Conservation (phyloP, 2,329 filamentous ascomycete species). For the Sporothrix humicola region DNA sequence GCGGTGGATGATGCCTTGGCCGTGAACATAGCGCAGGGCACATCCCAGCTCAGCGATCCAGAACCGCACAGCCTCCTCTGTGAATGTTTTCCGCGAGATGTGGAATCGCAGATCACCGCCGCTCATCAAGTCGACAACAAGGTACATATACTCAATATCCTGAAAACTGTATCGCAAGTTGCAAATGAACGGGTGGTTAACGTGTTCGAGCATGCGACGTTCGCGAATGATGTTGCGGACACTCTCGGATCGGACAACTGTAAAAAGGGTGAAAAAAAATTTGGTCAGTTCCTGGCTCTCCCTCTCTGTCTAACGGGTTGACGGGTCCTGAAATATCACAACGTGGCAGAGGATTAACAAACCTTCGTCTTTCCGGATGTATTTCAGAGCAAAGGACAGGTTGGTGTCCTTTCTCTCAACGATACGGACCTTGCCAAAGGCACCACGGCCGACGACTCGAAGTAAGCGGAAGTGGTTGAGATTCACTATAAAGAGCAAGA, state of each 20-base stretch:
- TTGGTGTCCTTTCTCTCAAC: constrained; percentile 96
- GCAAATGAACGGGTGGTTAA: constrained; percentile 97
- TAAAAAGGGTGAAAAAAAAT: constrained; percentile 36
- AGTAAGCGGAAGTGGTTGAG: constrained; percentile 96
- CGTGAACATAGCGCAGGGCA: constrained; percentile 84
- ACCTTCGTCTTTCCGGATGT: constrained; percentile 99
- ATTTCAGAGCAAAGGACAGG: constrained; percentile 94
- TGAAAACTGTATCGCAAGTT: constrained; percentile 99
- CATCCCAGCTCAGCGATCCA: constrained; percentile 96
- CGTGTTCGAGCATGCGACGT: constrained; percentile 94
- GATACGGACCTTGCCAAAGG: constrained; percentile 98
- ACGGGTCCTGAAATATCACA: too few species aligned
- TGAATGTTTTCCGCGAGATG: constrained; percentile 97
- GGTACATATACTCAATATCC: constrained; percentile 98
- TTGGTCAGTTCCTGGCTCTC: background rate
- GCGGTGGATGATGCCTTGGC: constrained; percentile 85
- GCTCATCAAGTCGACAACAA: constrained; percentile 98
- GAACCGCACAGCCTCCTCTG: constrained; percentile 93
- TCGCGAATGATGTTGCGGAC: constrained; percentile 98
- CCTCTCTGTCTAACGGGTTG: too few species aligned
- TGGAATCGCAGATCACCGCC: constrained; percentile 96
- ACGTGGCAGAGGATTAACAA: constrained; percentile 42
- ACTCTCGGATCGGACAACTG: constrained; percentile 95
- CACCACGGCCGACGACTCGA: constrained; percentile 94
- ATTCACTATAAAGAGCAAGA: constrained; percentile 68